Evolutionary conservation across 176 grass and related monocot genomes (phyloP).

Genomic region (Ensete glaucum): DNA sequence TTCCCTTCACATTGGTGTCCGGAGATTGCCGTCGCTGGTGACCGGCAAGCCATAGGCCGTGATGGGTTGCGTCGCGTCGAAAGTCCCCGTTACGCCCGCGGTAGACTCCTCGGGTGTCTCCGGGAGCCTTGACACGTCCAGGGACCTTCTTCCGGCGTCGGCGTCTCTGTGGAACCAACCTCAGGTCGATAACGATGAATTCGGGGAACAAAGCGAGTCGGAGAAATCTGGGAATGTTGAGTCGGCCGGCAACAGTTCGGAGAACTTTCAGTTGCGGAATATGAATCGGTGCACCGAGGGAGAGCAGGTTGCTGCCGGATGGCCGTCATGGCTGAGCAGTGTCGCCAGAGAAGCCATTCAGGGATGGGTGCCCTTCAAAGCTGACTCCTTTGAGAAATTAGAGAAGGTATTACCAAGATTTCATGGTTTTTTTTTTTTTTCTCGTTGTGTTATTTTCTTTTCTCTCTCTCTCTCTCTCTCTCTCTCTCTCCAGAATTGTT

Average conservation of each 20-base stretch:
- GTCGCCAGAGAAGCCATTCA: slow-evolving; percentile 84
- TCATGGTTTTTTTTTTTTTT: background rate
- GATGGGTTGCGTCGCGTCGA: slow-evolving; percentile 85
- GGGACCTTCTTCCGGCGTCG: background rate
- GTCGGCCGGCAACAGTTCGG: background rate
- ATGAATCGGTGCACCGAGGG: slow-evolving; percentile 36
- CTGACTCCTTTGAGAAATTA: slow-evolving; percentile 75
- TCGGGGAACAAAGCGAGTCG: slow-evolving; percentile 8
- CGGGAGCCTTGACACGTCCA: background rate
- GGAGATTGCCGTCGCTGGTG: background rate
- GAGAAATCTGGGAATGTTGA: slow-evolving; percentile 21
- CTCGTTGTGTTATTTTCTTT: background rate
- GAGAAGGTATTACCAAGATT: slow-evolving; percentile 31
- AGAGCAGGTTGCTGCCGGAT: slow-evolving; percentile 67
- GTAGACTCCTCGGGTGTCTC: slow-evolving; percentile 19
- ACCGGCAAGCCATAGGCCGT: background rate
- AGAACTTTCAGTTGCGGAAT: slow-evolving; percentile 21
- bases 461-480: background rate
- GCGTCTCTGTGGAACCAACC: background rate
- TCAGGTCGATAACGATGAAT: background rate
- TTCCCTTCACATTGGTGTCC: slow-evolving; percentile 7
- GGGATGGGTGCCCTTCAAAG: slow-evolving; percentile 70
- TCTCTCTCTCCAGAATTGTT: background rate
- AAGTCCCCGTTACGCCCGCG: slow-evolving; percentile 34
- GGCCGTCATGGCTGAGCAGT: slow-evolving; percentile 78